Percentiles rank a stretch among this genome's conserved stretches.
Conservation (phyloP, 139 green algal genomes). For the Chlorella sp. region DNA sequence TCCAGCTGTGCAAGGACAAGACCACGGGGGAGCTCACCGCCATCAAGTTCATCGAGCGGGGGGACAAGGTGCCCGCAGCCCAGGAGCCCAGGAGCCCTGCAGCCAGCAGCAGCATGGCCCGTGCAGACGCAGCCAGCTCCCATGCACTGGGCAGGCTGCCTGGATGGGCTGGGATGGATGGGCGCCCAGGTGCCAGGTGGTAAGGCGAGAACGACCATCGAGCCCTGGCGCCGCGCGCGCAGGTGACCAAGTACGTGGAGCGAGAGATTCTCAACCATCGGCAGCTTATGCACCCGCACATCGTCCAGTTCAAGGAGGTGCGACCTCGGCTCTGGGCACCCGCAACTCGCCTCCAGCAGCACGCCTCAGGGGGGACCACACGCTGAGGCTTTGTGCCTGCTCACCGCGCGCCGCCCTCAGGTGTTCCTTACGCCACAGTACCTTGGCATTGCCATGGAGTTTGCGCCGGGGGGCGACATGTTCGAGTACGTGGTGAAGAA, state of each 20-base stretch:
- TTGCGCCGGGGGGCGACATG: constrained; percentile 85
- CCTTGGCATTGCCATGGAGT: constrained; percentile 95
- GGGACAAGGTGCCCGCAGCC: constrained; percentile 36
- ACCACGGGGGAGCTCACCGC: constrained; percentile 61
- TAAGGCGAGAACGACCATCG: neutral
- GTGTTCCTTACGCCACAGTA: constrained; percentile 81
- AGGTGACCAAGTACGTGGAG: constrained; percentile 96
- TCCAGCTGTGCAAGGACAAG: constrained; percentile 72
- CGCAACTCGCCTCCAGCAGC: neutral
- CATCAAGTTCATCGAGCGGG: constrained; percentile 59
- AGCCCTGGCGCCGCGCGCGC: neutral
- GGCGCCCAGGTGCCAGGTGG: neutral
- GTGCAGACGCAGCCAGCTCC: neutral
- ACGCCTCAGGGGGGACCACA: neutral
- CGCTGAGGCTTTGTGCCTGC: neutral
- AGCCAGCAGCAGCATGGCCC: neutral
- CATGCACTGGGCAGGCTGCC: neutral
- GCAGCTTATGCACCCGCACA: constrained; percentile 91
- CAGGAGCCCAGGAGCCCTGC: no score
- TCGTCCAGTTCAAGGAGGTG: constrained; percentile 72
- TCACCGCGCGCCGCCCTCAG: constrained; percentile 5
- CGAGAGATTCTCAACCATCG: constrained; percentile 96
- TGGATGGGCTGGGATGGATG: neutral
- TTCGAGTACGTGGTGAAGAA: constrained; percentile 90
- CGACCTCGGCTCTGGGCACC: no score